phyloP scores from a whole-genome alignment of 805 yeast species.

The Cyberlindnera mississippiensis region DNA sequence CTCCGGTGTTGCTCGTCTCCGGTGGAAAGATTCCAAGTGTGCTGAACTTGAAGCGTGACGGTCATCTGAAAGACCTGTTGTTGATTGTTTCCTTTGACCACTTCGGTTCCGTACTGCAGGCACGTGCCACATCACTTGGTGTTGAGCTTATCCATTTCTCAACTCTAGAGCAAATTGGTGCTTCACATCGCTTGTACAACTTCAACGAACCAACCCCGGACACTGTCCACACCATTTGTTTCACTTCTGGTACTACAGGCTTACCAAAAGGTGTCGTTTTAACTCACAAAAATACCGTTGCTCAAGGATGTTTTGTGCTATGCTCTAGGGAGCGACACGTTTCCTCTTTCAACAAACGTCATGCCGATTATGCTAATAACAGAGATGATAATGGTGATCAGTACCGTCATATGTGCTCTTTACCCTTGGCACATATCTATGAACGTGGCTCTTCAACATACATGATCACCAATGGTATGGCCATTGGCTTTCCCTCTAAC shows the following conservation, averaged over 20 bases:
- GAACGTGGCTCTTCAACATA: slow-evolving; percentile 27
- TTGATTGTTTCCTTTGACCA: slow-evolving; percentile 46
- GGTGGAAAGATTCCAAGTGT: slow-evolving; percentile 40
- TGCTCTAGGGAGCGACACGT: slow-evolving; percentile 4
- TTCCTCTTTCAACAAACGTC: slow-evolving; percentile 5
- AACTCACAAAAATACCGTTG: slow-evolving; percentile 41
- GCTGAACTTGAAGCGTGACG: slow-evolving; percentile 29
- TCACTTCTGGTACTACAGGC: slow-evolving; percentile 63
- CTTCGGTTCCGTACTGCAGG: slow-evolving; percentile 31
- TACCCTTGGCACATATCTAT: slow-evolving; percentile 57
- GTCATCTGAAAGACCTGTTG: slow-evolving; percentile 32
- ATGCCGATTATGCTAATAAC: slow-evolving; percentile 2
- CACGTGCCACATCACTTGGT: slow-evolving; percentile 20
- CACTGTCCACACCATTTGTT: slow-evolving; percentile 44
- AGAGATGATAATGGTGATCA: slow-evolving; percentile 22
- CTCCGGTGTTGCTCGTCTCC: slow-evolving; percentile 57
- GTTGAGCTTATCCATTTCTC: slow-evolving; percentile 34
- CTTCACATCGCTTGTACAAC: slow-evolving; percentile 15
- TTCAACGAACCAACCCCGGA: slow-evolving; percentile 39
- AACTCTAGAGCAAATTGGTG: slow-evolving; percentile 28
- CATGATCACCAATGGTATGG: slow-evolving; percentile 31
- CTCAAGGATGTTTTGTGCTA: slow-evolving; percentile 29
- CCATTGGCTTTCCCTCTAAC: slow-evolving; percentile 40
- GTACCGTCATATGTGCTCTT: slow-evolving; percentile 35
- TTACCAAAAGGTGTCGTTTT: slow-evolving; percentile 58